Evolutionary conservation across 441 rosid genomes (phyloP).

Genomic region (Erysimum cheiri): DNA sequence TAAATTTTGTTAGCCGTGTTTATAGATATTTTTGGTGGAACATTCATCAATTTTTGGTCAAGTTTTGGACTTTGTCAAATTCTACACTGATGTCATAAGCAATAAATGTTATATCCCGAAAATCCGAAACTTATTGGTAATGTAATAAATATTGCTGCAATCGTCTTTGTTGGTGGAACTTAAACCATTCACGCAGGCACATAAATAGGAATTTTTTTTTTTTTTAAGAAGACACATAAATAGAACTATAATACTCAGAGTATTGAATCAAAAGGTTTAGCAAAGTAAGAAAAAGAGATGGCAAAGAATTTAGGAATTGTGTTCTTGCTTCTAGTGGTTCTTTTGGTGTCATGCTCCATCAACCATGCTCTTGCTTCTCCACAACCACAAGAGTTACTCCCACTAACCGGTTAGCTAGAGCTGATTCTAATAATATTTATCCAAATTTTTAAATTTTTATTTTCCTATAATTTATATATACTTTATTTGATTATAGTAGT

Average conservation of each 20-base stretch:
- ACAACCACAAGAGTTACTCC: not conserved
- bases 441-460: not conserved
- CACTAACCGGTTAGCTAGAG: not conserved
- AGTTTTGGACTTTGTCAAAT: too few relatives aligned
- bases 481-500: not conserved
- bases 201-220: not conserved
- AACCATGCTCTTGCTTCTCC: not conserved
- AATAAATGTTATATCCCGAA: not conserved
- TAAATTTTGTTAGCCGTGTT: too few relatives aligned
- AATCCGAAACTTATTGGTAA: not conserved
- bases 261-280: not conserved
- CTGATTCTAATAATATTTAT: not conserved
- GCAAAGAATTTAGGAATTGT: not conserved
- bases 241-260: not conserved
- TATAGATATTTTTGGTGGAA: too few relatives aligned
- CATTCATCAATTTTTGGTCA: too few relatives aligned
- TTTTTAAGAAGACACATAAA: too few relatives aligned
- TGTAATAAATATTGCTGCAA: not conserved
- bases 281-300: constrained; percentile 5
- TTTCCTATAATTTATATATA: not conserved
- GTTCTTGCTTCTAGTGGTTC: constrained; percentile 23
- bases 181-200: not conserved
- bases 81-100: not conserved
- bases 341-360: not conserved
- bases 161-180: not conserved